These are phyloP conservation scores for Dactylellina cionopaga DNA, from an alignment of 2,329 filamentous ascomycete genomes.

Conservation along the genomic window DNA sequence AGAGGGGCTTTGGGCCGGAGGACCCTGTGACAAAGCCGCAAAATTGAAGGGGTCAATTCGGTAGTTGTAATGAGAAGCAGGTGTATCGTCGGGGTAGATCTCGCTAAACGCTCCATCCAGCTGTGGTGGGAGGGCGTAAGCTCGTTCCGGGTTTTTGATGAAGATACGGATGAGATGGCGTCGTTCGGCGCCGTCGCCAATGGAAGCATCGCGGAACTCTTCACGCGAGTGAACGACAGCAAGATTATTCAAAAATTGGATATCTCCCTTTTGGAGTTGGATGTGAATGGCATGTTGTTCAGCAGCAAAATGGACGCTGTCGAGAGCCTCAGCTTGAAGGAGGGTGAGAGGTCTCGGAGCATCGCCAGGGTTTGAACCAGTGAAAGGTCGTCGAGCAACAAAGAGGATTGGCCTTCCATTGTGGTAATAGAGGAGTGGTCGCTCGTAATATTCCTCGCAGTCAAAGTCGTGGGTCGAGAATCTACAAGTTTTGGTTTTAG, in stretches of 20 bases:
- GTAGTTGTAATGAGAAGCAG: slow-evolving; percentile 67
- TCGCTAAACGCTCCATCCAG: slow-evolving; percentile 65
- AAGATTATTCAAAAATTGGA: slow-evolving; percentile 65
- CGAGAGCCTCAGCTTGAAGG: slow-evolving; percentile 63
- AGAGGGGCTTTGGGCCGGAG: slow-evolving; percentile 39
- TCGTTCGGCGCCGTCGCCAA: slow-evolving; percentile 49
- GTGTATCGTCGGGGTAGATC: slow-evolving; percentile 66
- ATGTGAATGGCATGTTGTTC: slow-evolving; percentile 60
- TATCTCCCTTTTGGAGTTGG: slow-evolving; percentile 61
- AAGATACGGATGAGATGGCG: slow-evolving; percentile 64
- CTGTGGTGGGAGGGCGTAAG: slow-evolving; percentile 61
- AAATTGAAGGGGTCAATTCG: slow-evolving; percentile 65
- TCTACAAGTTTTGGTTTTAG: slow-evolving; percentile 12
- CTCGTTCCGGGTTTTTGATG: slow-evolving; percentile 62
- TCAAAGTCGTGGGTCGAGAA: slow-evolving; percentile 46
- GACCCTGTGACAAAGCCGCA: slow-evolving; percentile 36
- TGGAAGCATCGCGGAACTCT: slow-evolving; percentile 60
- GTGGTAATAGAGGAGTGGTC: slow-evolving; percentile 70
- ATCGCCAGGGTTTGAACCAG: slow-evolving; percentile 69
- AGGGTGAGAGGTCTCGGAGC: slow-evolving; percentile 64
- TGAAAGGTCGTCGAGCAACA: slow-evolving; percentile 70
- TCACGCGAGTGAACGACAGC: slow-evolving; percentile 64
- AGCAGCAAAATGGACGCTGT: slow-evolving; percentile 63
- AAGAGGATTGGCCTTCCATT: slow-evolving; percentile 68
- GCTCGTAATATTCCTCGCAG: slow-evolving; percentile 57